Percentiles rank a stretch among this genome's conserved stretches.
Conservation (phyloP, 495 filamentous ascomycete genomes). For the Xylaria intraflava region DNA sequence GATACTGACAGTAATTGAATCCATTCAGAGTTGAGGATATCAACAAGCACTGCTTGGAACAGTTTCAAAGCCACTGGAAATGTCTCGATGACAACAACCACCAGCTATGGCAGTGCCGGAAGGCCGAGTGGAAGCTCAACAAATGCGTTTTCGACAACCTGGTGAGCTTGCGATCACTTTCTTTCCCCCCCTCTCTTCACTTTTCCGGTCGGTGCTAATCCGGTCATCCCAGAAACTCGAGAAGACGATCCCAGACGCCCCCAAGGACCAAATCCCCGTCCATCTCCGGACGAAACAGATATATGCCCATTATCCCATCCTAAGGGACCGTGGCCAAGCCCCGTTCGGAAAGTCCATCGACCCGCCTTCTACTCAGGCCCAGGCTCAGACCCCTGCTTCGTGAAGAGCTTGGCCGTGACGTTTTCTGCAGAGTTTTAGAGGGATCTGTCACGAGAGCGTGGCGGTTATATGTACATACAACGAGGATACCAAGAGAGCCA, state of each 20-base stretch:
- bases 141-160: slow-evolving; percentile 91
- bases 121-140: slow-evolving; percentile 73
- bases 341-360: slow-evolving; percentile 32
- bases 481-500: neutral
- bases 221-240: slow-evolving; percentile 62
- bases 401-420: slow-evolving; percentile 8
- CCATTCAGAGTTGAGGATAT: slow-evolving; percentile 75
- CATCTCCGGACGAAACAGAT: slow-evolving; percentile 75
- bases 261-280: slow-evolving; percentile 68
- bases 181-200: neutral
- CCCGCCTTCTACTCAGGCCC: slow-evolving; percentile 24
- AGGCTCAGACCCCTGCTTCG: slow-evolving; percentile 20
- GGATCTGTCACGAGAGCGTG: neutral
- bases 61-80: slow-evolving; percentile 90
- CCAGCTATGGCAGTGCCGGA: slow-evolving; percentile 85
- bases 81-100: slow-evolving; percentile 98
- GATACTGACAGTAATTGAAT: slow-evolving; percentile 1
- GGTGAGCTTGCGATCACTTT: slow-evolving; percentile 47
- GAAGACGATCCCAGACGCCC: slow-evolving; percentile 82
- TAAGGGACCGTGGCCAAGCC: slow-evolving; percentile 26
- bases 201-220: slow-evolving; percentile 7
- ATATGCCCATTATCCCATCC: slow-evolving; percentile 53
- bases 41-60: slow-evolving; percentile 84
- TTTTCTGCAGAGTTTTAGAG: slow-evolving; percentile 7
- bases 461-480: slow-evolving; percentile 9